These are phyloP conservation scores for Marvania coccoides DNA, from an alignment of 139 green algal genomes.

Conservation along the genomic window DNA sequence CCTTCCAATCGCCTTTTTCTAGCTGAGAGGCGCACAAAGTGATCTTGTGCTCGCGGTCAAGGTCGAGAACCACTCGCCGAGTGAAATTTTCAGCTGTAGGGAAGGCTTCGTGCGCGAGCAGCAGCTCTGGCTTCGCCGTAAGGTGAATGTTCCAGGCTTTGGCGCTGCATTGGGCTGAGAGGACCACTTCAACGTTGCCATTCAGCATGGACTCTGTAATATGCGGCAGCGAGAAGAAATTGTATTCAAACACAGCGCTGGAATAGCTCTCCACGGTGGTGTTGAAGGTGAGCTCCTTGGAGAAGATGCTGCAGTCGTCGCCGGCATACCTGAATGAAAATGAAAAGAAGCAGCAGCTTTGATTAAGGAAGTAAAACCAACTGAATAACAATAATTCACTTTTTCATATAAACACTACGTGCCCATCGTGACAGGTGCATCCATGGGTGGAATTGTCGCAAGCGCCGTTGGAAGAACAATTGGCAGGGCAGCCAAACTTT, in stretches of 20 bases:
- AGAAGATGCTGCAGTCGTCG: slow-evolving; percentile 19
- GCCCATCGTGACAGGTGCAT: slow-evolving; percentile 15
- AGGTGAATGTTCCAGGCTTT: slow-evolving; percentile 9
- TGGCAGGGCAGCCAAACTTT: slow-evolving; percentile 31
- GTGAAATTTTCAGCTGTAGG: slow-evolving; percentile 22
- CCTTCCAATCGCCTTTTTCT: slow-evolving; percentile 1
- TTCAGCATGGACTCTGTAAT: slow-evolving; percentile 18
- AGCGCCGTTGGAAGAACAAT: slow-evolving; percentile 31
- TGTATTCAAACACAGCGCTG: slow-evolving; percentile 28
- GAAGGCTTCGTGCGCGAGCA: slow-evolving; percentile 22
- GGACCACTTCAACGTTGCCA: slow-evolving; percentile 29
- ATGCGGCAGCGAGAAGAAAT: slow-evolving; percentile 28
- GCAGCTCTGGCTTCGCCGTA: slow-evolving; percentile 22
- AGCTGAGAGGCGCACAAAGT: slow-evolving; percentile 30
- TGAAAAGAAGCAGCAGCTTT: no score
- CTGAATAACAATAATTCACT: background rate
- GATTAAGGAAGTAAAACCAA: no score
- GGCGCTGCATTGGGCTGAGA: slow-evolving; percentile 16
- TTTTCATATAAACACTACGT: background rate
- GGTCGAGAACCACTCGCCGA: slow-evolving; percentile 28
- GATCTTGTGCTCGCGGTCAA: slow-evolving; percentile 11
- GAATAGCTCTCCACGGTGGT: background rate
- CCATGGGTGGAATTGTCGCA: background rate
- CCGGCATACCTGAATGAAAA: slow-evolving; percentile 10
- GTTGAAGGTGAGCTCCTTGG: background rate